Conservation (phyloP, 129 eudicot species). For the Chrysanthemum lavandulifolium region DNA sequence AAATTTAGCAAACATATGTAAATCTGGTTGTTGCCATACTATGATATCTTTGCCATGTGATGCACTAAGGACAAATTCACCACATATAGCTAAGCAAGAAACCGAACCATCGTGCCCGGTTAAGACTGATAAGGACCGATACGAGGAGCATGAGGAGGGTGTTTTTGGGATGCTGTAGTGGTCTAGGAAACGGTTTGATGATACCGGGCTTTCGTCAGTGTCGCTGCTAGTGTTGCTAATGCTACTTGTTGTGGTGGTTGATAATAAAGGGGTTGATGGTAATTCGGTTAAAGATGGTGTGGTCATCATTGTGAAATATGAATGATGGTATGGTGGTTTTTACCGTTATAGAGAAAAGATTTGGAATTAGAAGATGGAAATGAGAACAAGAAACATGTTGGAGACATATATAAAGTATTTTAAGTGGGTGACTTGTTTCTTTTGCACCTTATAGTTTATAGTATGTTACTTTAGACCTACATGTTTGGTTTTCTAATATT, state of each 20-base stretch:
- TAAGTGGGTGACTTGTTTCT: constrained; percentile 14
- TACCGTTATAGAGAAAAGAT: constrained; percentile 19
- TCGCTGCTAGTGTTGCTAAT: constrained; percentile 32
- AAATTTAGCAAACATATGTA: constrained; percentile 62
- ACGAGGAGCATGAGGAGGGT: constrained; percentile 42
- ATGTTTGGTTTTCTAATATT: neutral
- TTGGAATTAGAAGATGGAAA: constrained; percentile 15
- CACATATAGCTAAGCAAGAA: constrained; percentile 80
- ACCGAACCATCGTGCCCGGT: constrained; percentile 72
- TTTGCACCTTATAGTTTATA: constrained; percentile 4
- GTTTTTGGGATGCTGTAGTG: constrained; percentile 29
- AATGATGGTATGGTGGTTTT: neutral
- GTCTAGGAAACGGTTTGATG: constrained; percentile 32
- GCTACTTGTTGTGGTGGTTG: constrained; percentile 28
- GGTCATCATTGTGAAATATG: too few relatives aligned
- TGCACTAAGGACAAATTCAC: constrained; percentile 86
- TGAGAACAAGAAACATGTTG: constrained; percentile 15
- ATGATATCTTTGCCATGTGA: constrained; percentile 90
- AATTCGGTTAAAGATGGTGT: constrained; percentile 14
- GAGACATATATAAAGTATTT: constrained; percentile 20
- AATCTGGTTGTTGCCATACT: constrained; percentile 95
- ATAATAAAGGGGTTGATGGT: constrained; percentile 43
- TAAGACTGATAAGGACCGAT: constrained; percentile 61
- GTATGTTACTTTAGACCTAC: neutral
- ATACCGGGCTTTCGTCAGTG: constrained; percentile 46